Conservation (phyloP, 176 grass and related monocot species). For the Rhynchospora tenuis region DNA sequence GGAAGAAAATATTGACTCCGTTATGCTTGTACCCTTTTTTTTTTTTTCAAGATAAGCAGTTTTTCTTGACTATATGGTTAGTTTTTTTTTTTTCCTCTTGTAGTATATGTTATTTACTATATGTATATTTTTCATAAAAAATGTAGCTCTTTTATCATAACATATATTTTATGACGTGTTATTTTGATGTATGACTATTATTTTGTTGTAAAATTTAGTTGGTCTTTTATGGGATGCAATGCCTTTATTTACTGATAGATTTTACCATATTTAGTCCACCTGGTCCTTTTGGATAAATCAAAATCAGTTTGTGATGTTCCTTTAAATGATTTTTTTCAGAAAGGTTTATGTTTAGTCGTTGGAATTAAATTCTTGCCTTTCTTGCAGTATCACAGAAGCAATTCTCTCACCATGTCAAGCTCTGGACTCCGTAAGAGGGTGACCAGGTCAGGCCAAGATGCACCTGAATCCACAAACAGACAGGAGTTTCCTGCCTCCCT, state of each 20-base stretch:
- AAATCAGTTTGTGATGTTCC: neutral
- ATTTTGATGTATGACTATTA: neutral
- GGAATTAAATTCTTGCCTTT: neutral
- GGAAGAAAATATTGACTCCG: too few species aligned
- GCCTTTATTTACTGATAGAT: neutral
- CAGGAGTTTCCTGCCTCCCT: neutral
- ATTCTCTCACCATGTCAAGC: neutral
- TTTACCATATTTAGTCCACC: neutral
- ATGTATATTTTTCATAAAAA: neutral
- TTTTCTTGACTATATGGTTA: too few species aligned
- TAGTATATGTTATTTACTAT: neutral
- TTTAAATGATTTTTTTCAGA: neutral
- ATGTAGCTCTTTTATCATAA: too few species aligned
- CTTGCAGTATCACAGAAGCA: neutral
- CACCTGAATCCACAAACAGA: neutral
- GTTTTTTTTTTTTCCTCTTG: neutral
- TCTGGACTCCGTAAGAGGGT: neutral
- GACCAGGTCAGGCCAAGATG: neutral
- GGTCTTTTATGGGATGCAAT: neutral
- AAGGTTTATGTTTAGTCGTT: neutral
- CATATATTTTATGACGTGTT: neutral
- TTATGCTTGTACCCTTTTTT: too few species aligned
- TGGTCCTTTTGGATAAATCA: neutral
- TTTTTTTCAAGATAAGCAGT: too few species aligned
- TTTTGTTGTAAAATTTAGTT: neutral